A percentile compares a stretch with the other conserved stretches of the same genome.
Evolutionary conservation across 1,284 basidiomycete species (phyloP).

Genomic region (Hymenochaete sp.): DNA sequence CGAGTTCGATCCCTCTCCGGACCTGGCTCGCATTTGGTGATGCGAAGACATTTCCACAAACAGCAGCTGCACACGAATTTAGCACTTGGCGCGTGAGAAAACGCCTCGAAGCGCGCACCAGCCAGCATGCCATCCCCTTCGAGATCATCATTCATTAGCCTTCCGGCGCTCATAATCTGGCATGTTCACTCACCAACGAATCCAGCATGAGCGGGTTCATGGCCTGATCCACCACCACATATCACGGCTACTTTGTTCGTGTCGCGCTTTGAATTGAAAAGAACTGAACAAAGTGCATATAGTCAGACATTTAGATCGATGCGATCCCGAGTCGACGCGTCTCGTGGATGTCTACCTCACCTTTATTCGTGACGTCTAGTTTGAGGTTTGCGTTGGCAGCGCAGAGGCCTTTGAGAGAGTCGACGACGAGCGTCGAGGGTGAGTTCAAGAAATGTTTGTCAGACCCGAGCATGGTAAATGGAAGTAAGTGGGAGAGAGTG

Average conservation of each 20-base stretch:
- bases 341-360: conserved; percentile 27
- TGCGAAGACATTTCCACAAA: conserved; percentile 83
- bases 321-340: not conserved
- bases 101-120: conserved; percentile 32
- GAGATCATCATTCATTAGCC: not conserved
- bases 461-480: conserved; percentile 21
- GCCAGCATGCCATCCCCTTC: conserved; percentile 72
- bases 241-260: conserved; percentile 70
- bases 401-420: conserved; percentile 69
- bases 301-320: conserved; percentile 2
- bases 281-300: conserved; percentile 35
- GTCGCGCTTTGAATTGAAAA: conserved; percentile 50
- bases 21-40: conserved; percentile 84
- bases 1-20: conserved; percentile 67
- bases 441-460: conserved; percentile 73
- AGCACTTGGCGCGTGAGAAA: not conserved
- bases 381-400: conserved; percentile 61
- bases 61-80: conserved; percentile 49
- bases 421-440: conserved; percentile 60
- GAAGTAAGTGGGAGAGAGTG: not conserved
- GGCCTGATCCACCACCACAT: conserved; percentile 86
- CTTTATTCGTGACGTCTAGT: conserved; percentile 60
- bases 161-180: not conserved
- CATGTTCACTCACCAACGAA: conserved; percentile 51
- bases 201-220: conserved; percentile 82